A percentile compares a stretch with the other conserved stretches of the same genome.
phyloP scores from a whole-genome alignment of 176 grass and related monocot genomes.

The Saccharum spontaneum region DNA sequence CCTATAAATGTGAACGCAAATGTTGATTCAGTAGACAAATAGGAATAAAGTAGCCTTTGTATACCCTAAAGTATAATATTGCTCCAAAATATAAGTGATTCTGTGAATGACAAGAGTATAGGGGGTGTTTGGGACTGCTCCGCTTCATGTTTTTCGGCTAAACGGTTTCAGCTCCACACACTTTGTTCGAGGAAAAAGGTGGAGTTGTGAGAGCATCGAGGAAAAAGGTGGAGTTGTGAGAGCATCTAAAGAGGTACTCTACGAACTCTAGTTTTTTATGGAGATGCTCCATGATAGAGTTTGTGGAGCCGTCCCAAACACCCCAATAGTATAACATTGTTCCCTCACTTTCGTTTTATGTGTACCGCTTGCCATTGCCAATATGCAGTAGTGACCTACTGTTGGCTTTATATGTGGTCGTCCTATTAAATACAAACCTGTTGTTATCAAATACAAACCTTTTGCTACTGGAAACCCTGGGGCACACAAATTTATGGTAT shows the following conservation, averaged over 20 bases:
- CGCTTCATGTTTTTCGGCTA: no score
- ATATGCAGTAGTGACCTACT: not conserved
- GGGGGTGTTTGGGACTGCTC: no score
- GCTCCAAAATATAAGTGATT: constrained; percentile 8
- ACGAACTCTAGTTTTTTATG: no score
- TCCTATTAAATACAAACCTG: not conserved
- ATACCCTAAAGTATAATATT: not conserved
- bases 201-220: no score
- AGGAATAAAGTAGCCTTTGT: constrained; percentile 14
- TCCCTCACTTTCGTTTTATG: not conserved
- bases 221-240: no score
- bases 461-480: not conserved
- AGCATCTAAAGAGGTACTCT: no score
- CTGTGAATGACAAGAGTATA: not conserved
- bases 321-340: not conserved
- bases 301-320: no score
- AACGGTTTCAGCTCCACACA: no score
- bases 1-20: not conserved
- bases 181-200: no score
- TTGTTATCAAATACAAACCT: not conserved
- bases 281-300: no score
- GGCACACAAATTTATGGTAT: not conserved
- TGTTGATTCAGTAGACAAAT: not conserved
- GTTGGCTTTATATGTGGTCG: constrained; percentile 29
- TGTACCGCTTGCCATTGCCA: constrained; percentile 4